Conservation (phyloP, 257 asterid species). For the Solanum lignicaule region DNA sequence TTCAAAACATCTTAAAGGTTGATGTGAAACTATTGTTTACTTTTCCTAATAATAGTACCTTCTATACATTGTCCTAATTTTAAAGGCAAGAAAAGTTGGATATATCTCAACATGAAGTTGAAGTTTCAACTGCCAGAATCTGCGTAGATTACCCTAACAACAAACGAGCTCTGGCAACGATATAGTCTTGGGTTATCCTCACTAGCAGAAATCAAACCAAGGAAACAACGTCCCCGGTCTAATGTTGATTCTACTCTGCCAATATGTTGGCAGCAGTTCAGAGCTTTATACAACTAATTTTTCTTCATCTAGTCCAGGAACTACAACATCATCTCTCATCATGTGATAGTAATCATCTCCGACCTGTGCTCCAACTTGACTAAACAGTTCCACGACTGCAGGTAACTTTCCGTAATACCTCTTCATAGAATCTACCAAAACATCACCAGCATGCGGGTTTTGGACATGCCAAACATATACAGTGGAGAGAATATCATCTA, state of each 20-base stretch:
- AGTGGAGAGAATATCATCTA: constrained; percentile 45
- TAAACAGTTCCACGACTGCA: constrained; percentile 50
- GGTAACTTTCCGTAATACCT: constrained; percentile 64
- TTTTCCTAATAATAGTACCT: neutral
- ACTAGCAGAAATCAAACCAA: neutral
- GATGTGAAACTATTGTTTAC: neutral
- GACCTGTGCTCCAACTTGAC: constrained; percentile 48
- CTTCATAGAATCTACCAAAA: constrained; percentile 39
- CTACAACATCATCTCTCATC: constrained; percentile 45
- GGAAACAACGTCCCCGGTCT: neutral
- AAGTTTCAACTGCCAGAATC: neutral
- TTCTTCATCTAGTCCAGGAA: constrained; percentile 47
- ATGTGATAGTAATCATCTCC: constrained; percentile 20
- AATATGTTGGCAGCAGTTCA: neutral
- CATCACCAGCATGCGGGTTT: neutral
- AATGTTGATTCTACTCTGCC: neutral
- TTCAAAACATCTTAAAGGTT: neutral
- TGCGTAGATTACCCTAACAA: neutral
- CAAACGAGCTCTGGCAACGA: neutral
- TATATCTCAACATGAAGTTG: neutral
- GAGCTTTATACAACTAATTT: constrained; percentile 38
- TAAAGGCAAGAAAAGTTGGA: neutral
- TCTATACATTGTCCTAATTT: neutral
- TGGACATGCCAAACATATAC: constrained; percentile 59
- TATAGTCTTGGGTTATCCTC: neutral